Percentiles rank a stretch among this genome's conserved stretches.
phyloP scores from a whole-genome alignment of 2,329 filamentous ascomycete species.

The Colletotrichum sp. region DNA sequence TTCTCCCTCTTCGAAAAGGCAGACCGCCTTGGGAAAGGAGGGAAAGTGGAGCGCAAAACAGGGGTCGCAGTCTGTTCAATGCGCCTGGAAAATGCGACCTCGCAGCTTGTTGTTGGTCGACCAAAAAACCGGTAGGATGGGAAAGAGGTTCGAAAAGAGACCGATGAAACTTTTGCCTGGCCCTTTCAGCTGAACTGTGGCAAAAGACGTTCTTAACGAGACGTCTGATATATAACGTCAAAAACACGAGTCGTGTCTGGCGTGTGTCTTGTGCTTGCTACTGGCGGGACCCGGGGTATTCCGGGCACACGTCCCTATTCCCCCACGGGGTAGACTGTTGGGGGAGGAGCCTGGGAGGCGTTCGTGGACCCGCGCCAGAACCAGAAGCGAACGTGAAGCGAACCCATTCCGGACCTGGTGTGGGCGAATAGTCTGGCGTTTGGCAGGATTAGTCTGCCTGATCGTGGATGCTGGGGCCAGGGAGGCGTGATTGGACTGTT shows the following conservation, averaged over 20 bases:
- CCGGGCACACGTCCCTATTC: background rate
- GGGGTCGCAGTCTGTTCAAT: background rate
- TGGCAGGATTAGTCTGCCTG: background rate
- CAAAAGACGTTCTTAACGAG: background rate
- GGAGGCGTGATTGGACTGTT: conserved; percentile 7
- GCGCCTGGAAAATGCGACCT: background rate
- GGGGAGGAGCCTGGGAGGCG: background rate
- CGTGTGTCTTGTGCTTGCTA: background rate
- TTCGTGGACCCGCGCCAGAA: background rate
- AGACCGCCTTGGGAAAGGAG: background rate
- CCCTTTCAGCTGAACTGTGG: background rate
- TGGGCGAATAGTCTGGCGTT: background rate
- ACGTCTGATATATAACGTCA: background rate
- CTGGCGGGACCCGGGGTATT: background rate
- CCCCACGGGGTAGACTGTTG: conserved; percentile 7
- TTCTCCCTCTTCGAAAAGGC: background rate
- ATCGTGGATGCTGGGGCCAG: background rate
- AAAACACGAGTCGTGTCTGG: background rate
- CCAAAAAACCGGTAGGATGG: background rate
- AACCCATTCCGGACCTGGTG: background rate
- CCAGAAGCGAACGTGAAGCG: background rate
- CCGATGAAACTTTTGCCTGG: background rate
- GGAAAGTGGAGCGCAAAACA: background rate
- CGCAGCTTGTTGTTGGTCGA: background rate
- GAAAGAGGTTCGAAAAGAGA: background rate